phyloP scores from a whole-genome alignment of 352 stramenopile genomes.

The Phytophthora pisi region DNA sequence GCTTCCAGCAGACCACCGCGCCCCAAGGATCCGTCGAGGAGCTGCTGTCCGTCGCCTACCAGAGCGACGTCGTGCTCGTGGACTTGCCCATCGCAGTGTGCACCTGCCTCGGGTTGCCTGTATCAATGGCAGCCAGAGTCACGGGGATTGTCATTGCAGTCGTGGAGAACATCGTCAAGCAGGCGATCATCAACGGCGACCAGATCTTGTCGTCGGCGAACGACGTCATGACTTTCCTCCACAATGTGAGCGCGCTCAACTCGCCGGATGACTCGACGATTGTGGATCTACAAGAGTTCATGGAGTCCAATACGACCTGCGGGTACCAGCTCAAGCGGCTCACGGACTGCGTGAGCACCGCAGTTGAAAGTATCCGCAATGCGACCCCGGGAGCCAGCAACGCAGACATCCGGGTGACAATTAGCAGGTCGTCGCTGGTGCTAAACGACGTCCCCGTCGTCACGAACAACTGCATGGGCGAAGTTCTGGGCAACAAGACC shows the following conservation, averaged over 20 bases:
- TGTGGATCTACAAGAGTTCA: constrained; percentile 27
- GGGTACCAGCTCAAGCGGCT: constrained; percentile 24
- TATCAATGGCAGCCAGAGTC: constrained; percentile 22
- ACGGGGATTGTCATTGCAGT: constrained; percentile 24
- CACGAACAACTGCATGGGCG: constrained; percentile 35
- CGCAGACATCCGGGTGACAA: constrained; percentile 26
- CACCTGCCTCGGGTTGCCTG: constrained; percentile 46
- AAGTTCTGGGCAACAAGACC: constrained; percentile 31
- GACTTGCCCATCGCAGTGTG: constrained; percentile 51
- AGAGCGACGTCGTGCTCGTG: constrained; percentile 52
- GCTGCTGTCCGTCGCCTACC: constrained; percentile 42
- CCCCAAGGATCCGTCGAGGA: constrained; percentile 48
- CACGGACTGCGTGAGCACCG: constrained; percentile 15
- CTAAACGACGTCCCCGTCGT: constrained; percentile 20
- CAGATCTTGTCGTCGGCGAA: constrained; percentile 20
- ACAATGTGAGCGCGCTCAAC: constrained; percentile 24
- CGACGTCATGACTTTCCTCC: constrained; percentile 25
- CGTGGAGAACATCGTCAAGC: constrained; percentile 31
- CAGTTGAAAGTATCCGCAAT: constrained; percentile 28
- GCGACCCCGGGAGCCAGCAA: constrained; percentile 16
- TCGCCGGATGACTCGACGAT: constrained; percentile 22
- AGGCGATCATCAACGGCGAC: constrained; percentile 25
- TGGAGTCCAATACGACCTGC: constrained; percentile 27
- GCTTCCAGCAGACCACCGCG: constrained; percentile 37
- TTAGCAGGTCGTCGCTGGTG: constrained; percentile 24